Percentiles rank a stretch among this genome's conserved stretches.
These are phyloP conservation scores for Synchytrium microbalum DNA, from an alignment of 371 early-diverging fungal species.

Conservation along the genomic window DNA sequence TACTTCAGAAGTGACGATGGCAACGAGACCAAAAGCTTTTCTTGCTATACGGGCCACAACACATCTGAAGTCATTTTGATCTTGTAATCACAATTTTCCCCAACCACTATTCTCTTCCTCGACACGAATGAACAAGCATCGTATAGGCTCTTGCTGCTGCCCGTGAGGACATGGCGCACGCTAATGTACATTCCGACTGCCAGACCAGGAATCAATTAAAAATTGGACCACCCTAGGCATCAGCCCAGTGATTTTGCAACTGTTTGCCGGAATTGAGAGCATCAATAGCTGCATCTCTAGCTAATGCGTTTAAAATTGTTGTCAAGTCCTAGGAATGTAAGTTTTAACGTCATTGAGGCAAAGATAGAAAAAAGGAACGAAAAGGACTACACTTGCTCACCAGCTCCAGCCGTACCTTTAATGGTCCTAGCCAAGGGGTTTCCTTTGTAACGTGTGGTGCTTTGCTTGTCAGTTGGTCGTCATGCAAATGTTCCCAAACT, in stretches of 20 bases:
- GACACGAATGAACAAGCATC: slow-evolving; percentile 78
- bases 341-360: neutral
- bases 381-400: neutral
- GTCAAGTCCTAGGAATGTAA: slow-evolving; percentile 29
- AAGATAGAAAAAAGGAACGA: neutral
- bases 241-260: slow-evolving; percentile 90
- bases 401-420: slow-evolving; percentile 11
- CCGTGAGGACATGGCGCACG: slow-evolving; percentile 28
- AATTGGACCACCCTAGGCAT: slow-evolving; percentile 96
- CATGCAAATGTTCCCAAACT: slow-evolving; percentile 80
- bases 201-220: slow-evolving; percentile 87
- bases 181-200: slow-evolving; percentile 81
- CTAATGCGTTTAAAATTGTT: slow-evolving; percentile 45
- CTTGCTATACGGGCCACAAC: neutral
- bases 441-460: slow-evolving; percentile 76
- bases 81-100: slow-evolving; percentile 70
- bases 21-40: too few species aligned
- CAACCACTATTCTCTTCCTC: slow-evolving; percentile 86
- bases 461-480: slow-evolving; percentile 46
- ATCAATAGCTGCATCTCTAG: slow-evolving; percentile 75
- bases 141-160: slow-evolving; percentile 65
- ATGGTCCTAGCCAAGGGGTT: slow-evolving; percentile 78
- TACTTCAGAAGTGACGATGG: slow-evolving; percentile 4
- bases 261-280: slow-evolving; percentile 77
- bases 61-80: neutral